These are phyloP conservation scores for Phaffomyces antillensis DNA, from an alignment of 805 yeast genomes.

Conservation along the genomic window DNA sequence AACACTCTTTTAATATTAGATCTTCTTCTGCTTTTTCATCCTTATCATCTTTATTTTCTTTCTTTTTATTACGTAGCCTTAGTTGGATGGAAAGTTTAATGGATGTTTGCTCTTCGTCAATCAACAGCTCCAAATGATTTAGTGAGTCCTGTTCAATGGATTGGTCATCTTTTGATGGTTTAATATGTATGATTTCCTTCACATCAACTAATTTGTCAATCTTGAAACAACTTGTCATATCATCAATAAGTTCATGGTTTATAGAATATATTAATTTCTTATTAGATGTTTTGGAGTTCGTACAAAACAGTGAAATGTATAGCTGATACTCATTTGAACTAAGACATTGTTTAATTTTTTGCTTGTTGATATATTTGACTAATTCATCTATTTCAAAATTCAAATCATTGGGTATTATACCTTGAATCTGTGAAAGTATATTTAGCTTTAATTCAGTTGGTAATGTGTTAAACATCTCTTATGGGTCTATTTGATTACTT, in stretches of 20 bases:
- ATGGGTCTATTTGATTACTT: too few species aligned
- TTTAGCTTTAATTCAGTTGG: slow-evolving; percentile 13
- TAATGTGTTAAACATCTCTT: background rate
- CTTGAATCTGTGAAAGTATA: slow-evolving; percentile 8
- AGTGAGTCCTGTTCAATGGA: background rate
- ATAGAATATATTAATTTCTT: slow-evolving; percentile 6
- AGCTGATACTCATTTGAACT: background rate
- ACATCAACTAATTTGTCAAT: slow-evolving; percentile 1
- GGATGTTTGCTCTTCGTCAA: slow-evolving; percentile 12
- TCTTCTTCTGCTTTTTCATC: background rate
- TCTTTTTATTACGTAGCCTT: background rate
- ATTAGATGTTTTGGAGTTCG: slow-evolving; percentile 4
- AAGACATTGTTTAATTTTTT: background rate
- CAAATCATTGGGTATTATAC: background rate
- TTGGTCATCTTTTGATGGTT: background rate
- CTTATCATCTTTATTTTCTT: too few species aligned
- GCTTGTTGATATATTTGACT: background rate
- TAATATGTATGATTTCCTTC: slow-evolving; percentile 5
- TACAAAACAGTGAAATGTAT: slow-evolving; percentile 6
- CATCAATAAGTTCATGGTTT: background rate
- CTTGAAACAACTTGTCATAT: background rate
- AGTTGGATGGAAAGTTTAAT: slow-evolving; percentile 8
- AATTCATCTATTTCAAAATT: background rate
- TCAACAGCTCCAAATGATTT: slow-evolving; percentile 11
- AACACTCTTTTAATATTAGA: slow-evolving; percentile 5